Conservation (phyloP, 352 stramenopile genomes). For the Globisporangium polare region DNA sequence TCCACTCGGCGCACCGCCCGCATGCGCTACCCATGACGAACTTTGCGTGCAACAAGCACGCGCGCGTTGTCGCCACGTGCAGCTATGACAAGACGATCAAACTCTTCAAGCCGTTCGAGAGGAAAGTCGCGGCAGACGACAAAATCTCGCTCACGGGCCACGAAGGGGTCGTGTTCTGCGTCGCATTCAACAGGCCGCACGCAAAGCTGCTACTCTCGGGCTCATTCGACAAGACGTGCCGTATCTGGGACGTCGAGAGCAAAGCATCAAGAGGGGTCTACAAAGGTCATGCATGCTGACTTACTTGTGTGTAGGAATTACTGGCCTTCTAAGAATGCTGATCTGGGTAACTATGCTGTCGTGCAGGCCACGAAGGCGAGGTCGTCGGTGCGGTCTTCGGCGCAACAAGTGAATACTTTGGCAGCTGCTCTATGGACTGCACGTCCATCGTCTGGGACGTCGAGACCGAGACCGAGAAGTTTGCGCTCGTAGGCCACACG, state of each 20-base stretch:
- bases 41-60: slow-evolving; percentile 67
- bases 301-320: neutral
- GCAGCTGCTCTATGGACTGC: slow-evolving; percentile 70
- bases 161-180: slow-evolving; percentile 60
- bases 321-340: too few relatives aligned
- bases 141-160: slow-evolving; percentile 43
- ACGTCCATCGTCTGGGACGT: slow-evolving; percentile 66
- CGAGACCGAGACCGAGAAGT: slow-evolving; percentile 37
- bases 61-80: slow-evolving; percentile 47
- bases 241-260: slow-evolving; percentile 54
- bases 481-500: slow-evolving; percentile 48
- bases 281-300: slow-evolving; percentile 2
- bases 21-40: slow-evolving; percentile 73
- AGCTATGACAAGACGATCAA: slow-evolving; percentile 80
- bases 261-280: slow-evolving; percentile 36
- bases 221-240: slow-evolving; percentile 79
- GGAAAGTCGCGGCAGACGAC: slow-evolving; percentile 23
- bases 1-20: slow-evolving; percentile 40
- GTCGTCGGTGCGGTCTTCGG: slow-evolving; percentile 51
- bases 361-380: slow-evolving; percentile 58
- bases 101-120: slow-evolving; percentile 36
- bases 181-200: slow-evolving; percentile 57
- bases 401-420: slow-evolving; percentile 34
- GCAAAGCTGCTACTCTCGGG: slow-evolving; percentile 52
- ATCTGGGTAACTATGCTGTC: too few relatives aligned